Evolutionary conservation across 768 basidiomycete genomes (phyloP).

Genomic region (Basidioascus undulatus): DNA sequence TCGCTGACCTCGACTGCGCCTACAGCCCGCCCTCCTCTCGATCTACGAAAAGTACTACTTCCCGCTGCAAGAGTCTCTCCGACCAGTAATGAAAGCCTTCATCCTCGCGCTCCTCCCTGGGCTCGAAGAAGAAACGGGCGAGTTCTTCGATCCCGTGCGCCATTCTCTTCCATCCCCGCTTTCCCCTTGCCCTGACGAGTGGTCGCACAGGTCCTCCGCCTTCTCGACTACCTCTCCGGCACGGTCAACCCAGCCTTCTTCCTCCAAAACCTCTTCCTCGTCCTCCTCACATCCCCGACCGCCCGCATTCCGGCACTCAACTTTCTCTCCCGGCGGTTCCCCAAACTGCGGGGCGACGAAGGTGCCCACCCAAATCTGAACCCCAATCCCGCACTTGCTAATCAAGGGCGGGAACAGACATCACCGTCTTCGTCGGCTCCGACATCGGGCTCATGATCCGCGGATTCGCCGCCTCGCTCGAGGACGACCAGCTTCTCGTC

Average conservation of each 20-base stretch:
- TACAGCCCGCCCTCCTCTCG: conserved; percentile 58
- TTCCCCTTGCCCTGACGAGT: neutral
- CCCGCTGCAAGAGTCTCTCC: conserved; percentile 51
- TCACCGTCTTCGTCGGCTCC: conserved; percentile 46
- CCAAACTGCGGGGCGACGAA: conserved; percentile 41
- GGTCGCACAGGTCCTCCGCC: conserved; percentile 35
- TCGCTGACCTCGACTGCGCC: neutral
- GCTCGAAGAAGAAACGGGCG: conserved; percentile 88
- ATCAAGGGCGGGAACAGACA: too few relatives aligned
- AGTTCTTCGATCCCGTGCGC: conserved; percentile 51
- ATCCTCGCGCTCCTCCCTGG: conserved; percentile 83
- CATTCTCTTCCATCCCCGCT: neutral
- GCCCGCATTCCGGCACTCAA: conserved; percentile 68
- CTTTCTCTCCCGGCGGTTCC: conserved; percentile 59
- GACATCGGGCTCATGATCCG: conserved; percentile 87
- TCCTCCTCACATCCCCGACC: conserved; percentile 68
- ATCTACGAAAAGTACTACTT: conserved; percentile 86
- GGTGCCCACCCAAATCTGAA: conserved; percentile 21
- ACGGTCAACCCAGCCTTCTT: conserved; percentile 74
- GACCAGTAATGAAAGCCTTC: conserved; percentile 82
- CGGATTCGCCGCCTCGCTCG: conserved; percentile 70
- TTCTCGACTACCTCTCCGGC: conserved; percentile 60
- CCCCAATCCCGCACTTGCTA: conserved; percentile 1
- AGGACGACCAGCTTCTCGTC: conserved; percentile 80
- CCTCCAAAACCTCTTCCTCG: conserved; percentile 83